Evolutionary conservation across 2,329 filamentous ascomycete genomes (phyloP).

Genomic region (Trichoderma aggressivum): DNA sequence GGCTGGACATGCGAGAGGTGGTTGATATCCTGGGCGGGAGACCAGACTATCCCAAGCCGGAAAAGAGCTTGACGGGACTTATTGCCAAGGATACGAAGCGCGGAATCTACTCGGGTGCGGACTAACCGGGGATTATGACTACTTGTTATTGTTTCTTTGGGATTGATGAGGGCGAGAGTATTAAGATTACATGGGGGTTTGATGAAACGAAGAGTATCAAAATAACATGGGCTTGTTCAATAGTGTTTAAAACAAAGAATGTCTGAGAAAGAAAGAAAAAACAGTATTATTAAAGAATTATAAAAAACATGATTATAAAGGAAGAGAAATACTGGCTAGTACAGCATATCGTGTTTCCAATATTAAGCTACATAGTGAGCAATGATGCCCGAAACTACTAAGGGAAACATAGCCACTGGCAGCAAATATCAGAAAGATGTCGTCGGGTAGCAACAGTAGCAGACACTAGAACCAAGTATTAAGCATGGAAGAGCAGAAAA

Average conservation of each 20-base stretch:
- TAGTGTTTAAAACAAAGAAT: not conserved
- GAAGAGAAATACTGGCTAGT: not conserved
- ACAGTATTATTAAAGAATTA: not conserved
- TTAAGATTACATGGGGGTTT: not conserved
- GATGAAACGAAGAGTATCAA: not conserved
- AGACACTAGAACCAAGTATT: not conserved
- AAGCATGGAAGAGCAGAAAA: not conserved
- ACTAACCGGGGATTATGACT: not conserved
- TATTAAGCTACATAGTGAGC: not conserved
- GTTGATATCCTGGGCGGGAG: conserved; percentile 83
- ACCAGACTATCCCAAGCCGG: conserved; percentile 50
- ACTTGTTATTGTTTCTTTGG: not conserved
- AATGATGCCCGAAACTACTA: not conserved
- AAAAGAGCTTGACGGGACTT: conserved; percentile 48
- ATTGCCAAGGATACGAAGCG: conserved; percentile 61
- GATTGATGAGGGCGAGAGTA: not conserved
- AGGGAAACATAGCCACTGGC: not conserved
- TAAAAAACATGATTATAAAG: not conserved
- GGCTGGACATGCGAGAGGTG: conserved; percentile 73
- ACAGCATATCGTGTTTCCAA: not conserved
- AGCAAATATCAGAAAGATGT: not conserved
- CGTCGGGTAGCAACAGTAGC: not conserved
- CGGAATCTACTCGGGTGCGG: conserved; percentile 35
- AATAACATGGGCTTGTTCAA: not conserved
- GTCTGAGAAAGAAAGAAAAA: not conserved